A percentile compares a stretch with the other conserved stretches of the same genome.
phyloP scores from a whole-genome alignment of 768 basidiomycete genomes.

The Lactifluus volemus region DNA sequence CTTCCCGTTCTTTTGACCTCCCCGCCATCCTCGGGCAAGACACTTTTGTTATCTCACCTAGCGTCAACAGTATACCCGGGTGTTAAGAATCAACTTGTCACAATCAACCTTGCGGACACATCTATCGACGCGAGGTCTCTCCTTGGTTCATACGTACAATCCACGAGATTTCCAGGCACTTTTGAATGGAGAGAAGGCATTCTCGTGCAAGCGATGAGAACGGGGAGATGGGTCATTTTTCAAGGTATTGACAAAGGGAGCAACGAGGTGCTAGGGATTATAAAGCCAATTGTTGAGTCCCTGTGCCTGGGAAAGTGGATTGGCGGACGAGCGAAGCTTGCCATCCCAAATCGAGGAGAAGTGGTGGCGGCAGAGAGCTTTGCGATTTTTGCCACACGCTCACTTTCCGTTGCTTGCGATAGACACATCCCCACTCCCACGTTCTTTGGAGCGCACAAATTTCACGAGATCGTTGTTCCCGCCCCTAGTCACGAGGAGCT shows the following conservation, averaged over 20 bases:
- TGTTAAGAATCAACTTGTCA: slow-evolving; percentile 60
- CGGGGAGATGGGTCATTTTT: slow-evolving; percentile 89
- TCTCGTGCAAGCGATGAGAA: slow-evolving; percentile 78
- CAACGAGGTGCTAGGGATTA: slow-evolving; percentile 77
- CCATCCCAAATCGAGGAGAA: slow-evolving; percentile 64
- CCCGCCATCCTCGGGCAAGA: slow-evolving; percentile 82
- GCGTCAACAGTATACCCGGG: slow-evolving; percentile 55
- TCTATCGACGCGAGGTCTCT: slow-evolving; percentile 91
- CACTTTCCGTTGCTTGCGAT: slow-evolving; percentile 39
- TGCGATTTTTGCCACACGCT: slow-evolving; percentile 84
- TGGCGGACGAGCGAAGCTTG: slow-evolving; percentile 57
- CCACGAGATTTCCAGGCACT: slow-evolving; percentile 67
- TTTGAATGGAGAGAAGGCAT: slow-evolving; percentile 98
- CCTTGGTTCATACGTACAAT: slow-evolving; percentile 89
- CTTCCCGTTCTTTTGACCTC: slow-evolving; percentile 80
- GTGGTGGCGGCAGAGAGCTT: slow-evolving; percentile 76
- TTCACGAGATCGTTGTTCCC: slow-evolving; percentile 55
- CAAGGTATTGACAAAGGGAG: slow-evolving; percentile 90
- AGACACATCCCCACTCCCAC: slow-evolving; percentile 46
- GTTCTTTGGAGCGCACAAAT: slow-evolving; percentile 85
- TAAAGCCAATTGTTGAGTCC: slow-evolving; percentile 79
- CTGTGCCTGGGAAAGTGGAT: slow-evolving; percentile 61
- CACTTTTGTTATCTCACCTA: slow-evolving; percentile 68
- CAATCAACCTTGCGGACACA: slow-evolving; percentile 88
- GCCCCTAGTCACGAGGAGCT: slow-evolving; percentile 63